Base-by-base conservation (phyloP, 257 asterid genomes). In the Solanum virginianum region DNA sequence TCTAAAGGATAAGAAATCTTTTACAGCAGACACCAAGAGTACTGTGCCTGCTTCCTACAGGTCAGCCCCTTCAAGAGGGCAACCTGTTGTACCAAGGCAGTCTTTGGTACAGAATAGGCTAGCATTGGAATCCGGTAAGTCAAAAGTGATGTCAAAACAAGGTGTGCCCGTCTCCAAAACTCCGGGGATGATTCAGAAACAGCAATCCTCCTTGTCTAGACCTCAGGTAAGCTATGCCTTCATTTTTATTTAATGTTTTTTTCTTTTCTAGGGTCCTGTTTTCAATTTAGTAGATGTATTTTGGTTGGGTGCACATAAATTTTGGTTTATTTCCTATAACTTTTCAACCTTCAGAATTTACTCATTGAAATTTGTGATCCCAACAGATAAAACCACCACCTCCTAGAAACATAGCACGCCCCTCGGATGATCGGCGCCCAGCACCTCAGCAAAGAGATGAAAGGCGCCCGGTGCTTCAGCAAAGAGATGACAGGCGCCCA, bases 301-400 rank as follows among this genome's bases (percentile, higher is more conserved):
- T 53, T 26, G 43, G 65, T 26, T 77, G 65, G 47, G 26, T 51
- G 16, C 47, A 10, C 47, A 16, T 14, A 51, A 18, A 5, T 51
- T 65, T 15, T 16, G 41, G 47, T 32, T 77, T 77, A 29, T 26
- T 51, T 24, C 26, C 17, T 77, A 7, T 12, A 26, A 53, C 47
- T 16, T 77, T 51, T 26, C 2, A 24, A 53, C 49, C 47, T 26
- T 53, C 41, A 16, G 47, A 77, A 26, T 77, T 53, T 26, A 77
- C 82, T 77, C 22, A 26, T 77, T 26, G 65, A 26, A 32, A 53
- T 26, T 18, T 77, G 26, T 80, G 70, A 74, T 86, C 53, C 84
- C 87, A 74, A 86, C 93, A 94, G 96, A 83, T 88, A 83, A 92
- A 65, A 68, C 90, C 90, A 68, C 91, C 91, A 2, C 90, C 92